These are phyloP conservation scores for Candida easanensis DNA, from an alignment of 805 yeast genomes.

Conservation along the genomic window DNA sequence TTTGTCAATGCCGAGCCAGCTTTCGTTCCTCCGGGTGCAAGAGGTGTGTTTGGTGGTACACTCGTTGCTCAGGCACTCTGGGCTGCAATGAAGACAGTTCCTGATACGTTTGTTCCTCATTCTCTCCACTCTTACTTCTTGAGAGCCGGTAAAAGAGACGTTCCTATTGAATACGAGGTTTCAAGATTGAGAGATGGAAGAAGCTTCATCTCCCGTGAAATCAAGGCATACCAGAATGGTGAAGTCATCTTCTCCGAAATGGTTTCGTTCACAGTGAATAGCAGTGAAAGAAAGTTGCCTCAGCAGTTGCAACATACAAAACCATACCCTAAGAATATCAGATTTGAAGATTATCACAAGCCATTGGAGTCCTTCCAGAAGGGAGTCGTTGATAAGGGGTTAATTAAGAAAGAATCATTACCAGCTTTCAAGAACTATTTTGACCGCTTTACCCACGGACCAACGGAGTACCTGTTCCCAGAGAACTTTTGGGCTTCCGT, in stretches of 20 bases:
- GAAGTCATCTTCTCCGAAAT: slow-evolving; percentile 49
- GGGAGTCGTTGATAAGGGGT: slow-evolving; percentile 16
- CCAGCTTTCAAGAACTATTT: slow-evolving; percentile 20
- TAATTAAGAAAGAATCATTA: slow-evolving; percentile 8
- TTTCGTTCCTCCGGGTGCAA: slow-evolving; percentile 48
- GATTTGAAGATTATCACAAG: slow-evolving; percentile 13
- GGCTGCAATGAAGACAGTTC: slow-evolving; percentile 55
- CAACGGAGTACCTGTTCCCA: slow-evolving; percentile 34
- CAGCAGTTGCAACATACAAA: slow-evolving; percentile 17
- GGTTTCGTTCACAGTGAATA: slow-evolving; percentile 30
- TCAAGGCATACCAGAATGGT: slow-evolving; percentile 53
- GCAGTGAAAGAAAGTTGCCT: slow-evolving; percentile 6
- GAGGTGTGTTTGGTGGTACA: slow-evolving; percentile 73
- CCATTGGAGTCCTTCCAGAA: slow-evolving; percentile 15
- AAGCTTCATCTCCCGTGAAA: slow-evolving; percentile 49
- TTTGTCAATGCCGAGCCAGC: slow-evolving; percentile 20
- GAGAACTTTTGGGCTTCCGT: slow-evolving; percentile 30
- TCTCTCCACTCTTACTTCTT: slow-evolving; percentile 64
- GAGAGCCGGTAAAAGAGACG: slow-evolving; percentile 45
- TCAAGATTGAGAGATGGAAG: slow-evolving; percentile 49
- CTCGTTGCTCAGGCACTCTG: slow-evolving; percentile 61
- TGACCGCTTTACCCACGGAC: slow-evolving; percentile 33
- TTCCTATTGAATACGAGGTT: slow-evolving; percentile 54
- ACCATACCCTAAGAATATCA: slow-evolving; percentile 17
- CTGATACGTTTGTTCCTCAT: slow-evolving; percentile 48